These are phyloP conservation scores for Selaginella moellendorffii DNA, from an alignment of 75 land plant species.

Conservation along the genomic window DNA sequence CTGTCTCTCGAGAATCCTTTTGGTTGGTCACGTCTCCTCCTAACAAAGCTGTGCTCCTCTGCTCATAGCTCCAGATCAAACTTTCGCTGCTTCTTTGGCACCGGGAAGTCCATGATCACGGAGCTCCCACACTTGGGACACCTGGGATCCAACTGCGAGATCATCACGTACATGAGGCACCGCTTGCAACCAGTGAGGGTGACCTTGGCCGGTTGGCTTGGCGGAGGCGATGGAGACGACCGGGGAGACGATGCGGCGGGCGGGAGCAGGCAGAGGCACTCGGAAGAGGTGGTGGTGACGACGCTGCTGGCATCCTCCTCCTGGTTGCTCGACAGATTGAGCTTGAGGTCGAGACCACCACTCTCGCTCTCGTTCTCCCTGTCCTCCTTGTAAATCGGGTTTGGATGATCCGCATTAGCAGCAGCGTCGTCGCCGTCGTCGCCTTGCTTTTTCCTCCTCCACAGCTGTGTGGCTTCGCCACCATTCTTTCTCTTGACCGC, in stretches of 20 bases:
- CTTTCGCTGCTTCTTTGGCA: neutral
- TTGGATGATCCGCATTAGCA: too few relatives aligned
- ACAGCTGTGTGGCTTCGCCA: too few relatives aligned
- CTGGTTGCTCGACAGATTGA: neutral
- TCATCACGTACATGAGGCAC: conserved; percentile 8
- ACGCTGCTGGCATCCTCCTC: too few relatives aligned
- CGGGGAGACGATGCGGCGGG: too few relatives aligned
- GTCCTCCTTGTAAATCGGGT: too few relatives aligned
- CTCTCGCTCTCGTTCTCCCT: neutral
- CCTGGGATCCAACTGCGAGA: conserved; percentile 1
- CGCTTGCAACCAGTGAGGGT: conserved; percentile 1
- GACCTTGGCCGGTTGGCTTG: neutral
- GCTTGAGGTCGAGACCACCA: neutral
- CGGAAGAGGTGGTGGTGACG: neutral
- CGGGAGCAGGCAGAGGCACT: neutral
- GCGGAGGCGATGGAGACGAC: too few relatives aligned
- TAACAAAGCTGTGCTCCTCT: too few relatives aligned
- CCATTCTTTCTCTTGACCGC: too few relatives aligned
- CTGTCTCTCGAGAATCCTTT: too few relatives aligned
- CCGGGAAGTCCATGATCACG: neutral
- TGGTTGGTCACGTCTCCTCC: too few relatives aligned
- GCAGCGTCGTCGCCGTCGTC: too few relatives aligned
- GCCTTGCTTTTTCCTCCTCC: too few relatives aligned
- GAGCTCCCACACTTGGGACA: conserved; percentile 9
- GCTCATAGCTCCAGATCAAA: conserved; percentile 1